Percentiles rank a stretch among this genome's conserved stretches.
Evolutionary conservation across 192 early-diverging fungal species (phyloP).

Genomic region (Backusella luteola): DNA sequence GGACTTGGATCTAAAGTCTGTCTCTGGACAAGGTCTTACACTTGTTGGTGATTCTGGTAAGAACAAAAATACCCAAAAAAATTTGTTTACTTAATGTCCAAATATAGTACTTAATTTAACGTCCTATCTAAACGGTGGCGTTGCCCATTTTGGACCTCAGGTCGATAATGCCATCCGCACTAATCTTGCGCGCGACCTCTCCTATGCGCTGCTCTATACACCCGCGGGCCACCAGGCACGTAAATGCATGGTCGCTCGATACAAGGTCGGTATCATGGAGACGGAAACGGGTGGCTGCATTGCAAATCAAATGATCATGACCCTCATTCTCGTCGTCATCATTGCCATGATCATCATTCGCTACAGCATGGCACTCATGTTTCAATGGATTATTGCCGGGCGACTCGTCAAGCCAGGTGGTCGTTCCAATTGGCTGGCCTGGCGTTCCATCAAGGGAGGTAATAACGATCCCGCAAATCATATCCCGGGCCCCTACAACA

Average conservation of each 20-base stretch:
- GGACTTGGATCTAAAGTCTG: constrained; percentile 15
- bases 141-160: constrained; percentile 13
- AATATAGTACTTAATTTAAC: constrained; percentile 39
- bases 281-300: constrained; percentile 63
- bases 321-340: constrained; percentile 55
- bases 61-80: background rate
- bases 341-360: constrained; percentile 57
- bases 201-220: constrained; percentile 23
- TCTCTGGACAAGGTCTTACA: constrained; percentile 8
- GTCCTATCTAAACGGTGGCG: constrained; percentile 13
- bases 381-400: constrained; percentile 59
- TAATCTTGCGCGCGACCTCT: constrained; percentile 22
- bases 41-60: constrained; percentile 30
- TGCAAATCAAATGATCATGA: constrained; percentile 54
- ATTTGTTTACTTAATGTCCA: background rate
- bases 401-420: constrained; percentile 48
- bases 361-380: constrained; percentile 60
- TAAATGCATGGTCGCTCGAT: constrained; percentile 46
- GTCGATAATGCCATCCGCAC: constrained; percentile 10
- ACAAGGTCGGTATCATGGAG: constrained; percentile 50
- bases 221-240: constrained; percentile 26
- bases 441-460: constrained; percentile 41
- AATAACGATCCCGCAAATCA: constrained; percentile 35
- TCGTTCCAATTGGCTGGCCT: constrained; percentile 51
- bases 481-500: constrained; percentile 33